Base-by-base conservation (phyloP, 106 monocot species). In the Dioscorea alata region DNA sequence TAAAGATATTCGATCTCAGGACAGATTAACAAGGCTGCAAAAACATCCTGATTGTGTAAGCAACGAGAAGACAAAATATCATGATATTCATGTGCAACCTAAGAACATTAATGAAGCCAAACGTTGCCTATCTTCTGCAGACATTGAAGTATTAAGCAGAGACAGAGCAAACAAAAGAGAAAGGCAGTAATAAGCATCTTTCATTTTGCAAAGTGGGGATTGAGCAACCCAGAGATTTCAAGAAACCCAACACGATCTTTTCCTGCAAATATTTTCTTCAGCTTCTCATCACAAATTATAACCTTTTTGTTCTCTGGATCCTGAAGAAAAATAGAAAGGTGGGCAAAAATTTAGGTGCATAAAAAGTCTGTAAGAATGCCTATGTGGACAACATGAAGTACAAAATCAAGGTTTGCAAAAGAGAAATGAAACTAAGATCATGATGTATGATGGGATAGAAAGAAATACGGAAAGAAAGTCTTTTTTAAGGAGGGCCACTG, bases 231-330 rank as follows among this genome's bases (percentile, higher is more conserved):
- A 13, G 91, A 75, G 63, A 92, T 76, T 67, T 92, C 88, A 50
- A 92, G 85, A 63, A 92, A 92, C 18, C 91, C 91, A 57, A 92
- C 85, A 0, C 80, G 79, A 48, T 88, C 88, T 67, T 73, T 82
- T 15, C 90, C 90, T 56, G 76, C 88, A 66, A 92, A 85, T 13
- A 92, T 73, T 16, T 53, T 73, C 61, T 85, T 88, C 71, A 92
- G 80, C 85, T 85, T 88, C 73, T 85, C 91, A 69, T 92, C 91
- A 64, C 91, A 92, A 14, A 92, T 49, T 12, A 92, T 78, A 8
- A 83, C 58, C 78, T 81, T 88, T 74, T 80, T 92, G 73, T 92
- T 73, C 23, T 80, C 75, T 48, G 91, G 85, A 67, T 88, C 88
- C 91, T 92, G 83, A 18, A 66, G 23, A 50, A 69, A 64, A 61